Conservation (phyloP, 768 basidiomycete species). For the Xerocomellus chrysenteron region DNA sequence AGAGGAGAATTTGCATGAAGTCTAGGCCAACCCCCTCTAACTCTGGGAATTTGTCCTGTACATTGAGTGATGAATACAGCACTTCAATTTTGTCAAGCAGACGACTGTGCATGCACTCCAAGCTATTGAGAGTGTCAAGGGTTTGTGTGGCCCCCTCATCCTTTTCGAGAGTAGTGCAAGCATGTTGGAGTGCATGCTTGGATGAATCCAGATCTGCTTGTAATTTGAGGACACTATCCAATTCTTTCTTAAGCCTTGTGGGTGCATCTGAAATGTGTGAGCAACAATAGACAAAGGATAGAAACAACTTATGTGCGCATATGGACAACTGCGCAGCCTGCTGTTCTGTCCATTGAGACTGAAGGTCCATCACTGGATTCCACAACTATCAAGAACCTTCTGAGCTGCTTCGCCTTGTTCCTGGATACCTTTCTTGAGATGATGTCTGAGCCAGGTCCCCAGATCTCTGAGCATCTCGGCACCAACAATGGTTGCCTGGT, state of each 20-base stretch:
- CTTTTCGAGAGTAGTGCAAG: slow-evolving; percentile 5
- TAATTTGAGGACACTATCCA: slow-evolving; percentile 31
- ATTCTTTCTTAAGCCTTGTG: slow-evolving; percentile 31
- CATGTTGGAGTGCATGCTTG: slow-evolving; percentile 22
- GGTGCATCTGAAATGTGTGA: slow-evolving; percentile 27
- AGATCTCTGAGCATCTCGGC: not conserved
- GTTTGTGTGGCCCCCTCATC: not conserved
- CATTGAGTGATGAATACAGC: slow-evolving; percentile 7
- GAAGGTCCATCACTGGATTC: not conserved
- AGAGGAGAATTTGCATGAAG: slow-evolving; percentile 1
- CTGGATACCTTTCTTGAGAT: not conserved
- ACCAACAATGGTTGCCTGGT: not conserved
- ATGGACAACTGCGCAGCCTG: not conserved
- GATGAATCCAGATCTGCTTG: slow-evolving; percentile 31
- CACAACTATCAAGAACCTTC: not conserved
- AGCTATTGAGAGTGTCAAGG: slow-evolving; percentile 12
- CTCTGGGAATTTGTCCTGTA: slow-evolving; percentile 6
- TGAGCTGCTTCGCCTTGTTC: not conserved
- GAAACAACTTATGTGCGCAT: not conserved
- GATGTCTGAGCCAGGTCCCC: not conserved
- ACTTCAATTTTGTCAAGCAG: slow-evolving; percentile 1
- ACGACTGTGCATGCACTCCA: slow-evolving; percentile 9
- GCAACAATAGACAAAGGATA: not conserved
- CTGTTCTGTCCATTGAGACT: not conserved
- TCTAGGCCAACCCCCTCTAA: slow-evolving; percentile 3